phyloP scores from a whole-genome alignment of 2,329 filamentous ascomycete species.

The Sclerotinia subarctica region DNA sequence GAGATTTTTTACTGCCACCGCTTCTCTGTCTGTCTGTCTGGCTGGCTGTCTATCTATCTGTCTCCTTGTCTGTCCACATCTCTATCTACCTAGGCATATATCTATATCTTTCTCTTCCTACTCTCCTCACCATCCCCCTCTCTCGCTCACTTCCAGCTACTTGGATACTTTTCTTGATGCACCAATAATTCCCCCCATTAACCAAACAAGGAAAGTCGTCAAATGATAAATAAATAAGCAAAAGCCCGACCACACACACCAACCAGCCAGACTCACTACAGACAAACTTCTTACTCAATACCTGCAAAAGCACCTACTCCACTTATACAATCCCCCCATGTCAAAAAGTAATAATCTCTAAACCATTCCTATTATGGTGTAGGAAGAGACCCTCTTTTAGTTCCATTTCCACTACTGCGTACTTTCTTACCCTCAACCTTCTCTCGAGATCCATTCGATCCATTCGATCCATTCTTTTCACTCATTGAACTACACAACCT shows the following conservation, averaged over 20 bases:
- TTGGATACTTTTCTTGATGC: not conserved
- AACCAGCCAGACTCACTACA: not conserved
- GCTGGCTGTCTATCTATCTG: not conserved
- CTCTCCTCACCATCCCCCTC: not conserved
- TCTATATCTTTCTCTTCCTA: not conserved
- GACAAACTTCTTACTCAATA: not conserved
- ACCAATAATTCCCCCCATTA: not conserved
- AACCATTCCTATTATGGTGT: not conserved
- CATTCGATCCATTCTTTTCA: conserved; percentile 16
- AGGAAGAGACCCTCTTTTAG: not conserved
- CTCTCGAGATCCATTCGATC: conserved; percentile 17
- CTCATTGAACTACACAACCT: conserved; percentile 16
- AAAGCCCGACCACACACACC: not conserved
- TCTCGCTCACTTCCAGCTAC: not conserved
- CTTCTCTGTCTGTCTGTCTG: not conserved
- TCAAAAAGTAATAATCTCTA: conserved; percentile 7
- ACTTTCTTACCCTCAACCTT: conserved; percentile 10
- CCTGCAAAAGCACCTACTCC: conserved; percentile 3
- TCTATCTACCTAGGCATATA: not conserved
- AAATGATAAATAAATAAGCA: not conserved
- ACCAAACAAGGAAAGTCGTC: conserved; percentile 6
- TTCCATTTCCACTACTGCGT: not conserved
- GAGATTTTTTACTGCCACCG: not conserved
- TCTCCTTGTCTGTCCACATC: not conserved
- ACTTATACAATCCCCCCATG: not conserved